Evolutionary conservation across 257 asterid species (phyloP).

Genomic region (Solanum paucissectum): DNA sequence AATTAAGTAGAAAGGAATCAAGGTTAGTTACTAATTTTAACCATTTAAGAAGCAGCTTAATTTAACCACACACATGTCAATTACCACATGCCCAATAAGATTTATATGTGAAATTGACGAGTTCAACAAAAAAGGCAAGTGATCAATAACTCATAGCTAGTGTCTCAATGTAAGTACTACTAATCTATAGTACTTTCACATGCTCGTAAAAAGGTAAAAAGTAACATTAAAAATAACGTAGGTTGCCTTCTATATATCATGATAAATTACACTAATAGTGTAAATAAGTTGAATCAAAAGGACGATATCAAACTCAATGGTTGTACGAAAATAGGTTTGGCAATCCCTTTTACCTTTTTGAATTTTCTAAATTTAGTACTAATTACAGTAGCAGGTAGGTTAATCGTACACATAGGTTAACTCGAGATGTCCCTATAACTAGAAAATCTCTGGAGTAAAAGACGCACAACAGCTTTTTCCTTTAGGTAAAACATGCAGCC

Average conservation of each 20-base stretch:
- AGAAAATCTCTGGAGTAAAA: not conserved
- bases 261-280: not conserved
- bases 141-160: not conserved
- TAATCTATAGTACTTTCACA: not conserved
- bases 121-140: not conserved
- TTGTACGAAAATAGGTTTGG: not conserved
- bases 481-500: not conserved
- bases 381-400: not conserved
- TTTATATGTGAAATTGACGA: not conserved
- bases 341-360: not conserved
- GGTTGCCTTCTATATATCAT: not conserved
- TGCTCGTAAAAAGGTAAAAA: not conserved
- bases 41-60: not conserved
- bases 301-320: not conserved
- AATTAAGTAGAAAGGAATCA: not conserved
- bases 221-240: not conserved
- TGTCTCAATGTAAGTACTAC: not conserved
- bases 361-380: not conserved
- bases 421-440: not conserved
- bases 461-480: not conserved
- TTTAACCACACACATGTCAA: not conserved
- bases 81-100: not conserved
- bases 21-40: not conserved
- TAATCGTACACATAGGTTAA: not conserved
- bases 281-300: not conserved